These are phyloP conservation scores for Tetrahymena malaccensis DNA, from an alignment of 73 alveolate genomes.

Conservation along the genomic window DNA sequence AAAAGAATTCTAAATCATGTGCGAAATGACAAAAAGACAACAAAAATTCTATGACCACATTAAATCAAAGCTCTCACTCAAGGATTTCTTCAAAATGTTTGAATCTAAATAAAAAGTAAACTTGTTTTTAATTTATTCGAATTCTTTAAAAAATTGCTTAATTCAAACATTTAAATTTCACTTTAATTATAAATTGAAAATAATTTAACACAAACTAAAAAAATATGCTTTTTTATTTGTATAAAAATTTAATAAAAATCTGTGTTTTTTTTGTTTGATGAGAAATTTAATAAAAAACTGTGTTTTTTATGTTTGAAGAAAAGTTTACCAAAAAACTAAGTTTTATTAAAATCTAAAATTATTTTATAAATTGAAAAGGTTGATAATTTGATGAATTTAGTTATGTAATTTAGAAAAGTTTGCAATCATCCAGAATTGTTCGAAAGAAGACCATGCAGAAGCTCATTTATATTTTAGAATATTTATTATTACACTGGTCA, in stretches of 20 bases:
- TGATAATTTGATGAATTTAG: slow-evolving; percentile 93
- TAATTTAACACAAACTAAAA: too few species aligned
- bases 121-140: too few species aligned
- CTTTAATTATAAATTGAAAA: too few species aligned
- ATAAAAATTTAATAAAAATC: too few species aligned
- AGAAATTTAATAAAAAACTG: too few species aligned
- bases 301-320: too few species aligned
- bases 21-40: slow-evolving; percentile 94
- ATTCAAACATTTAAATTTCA: background rate
- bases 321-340: too few species aligned
- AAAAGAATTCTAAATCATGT: slow-evolving; percentile 74
- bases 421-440: slow-evolving; percentile 97
- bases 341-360: too few species aligned
- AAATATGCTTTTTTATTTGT: too few species aligned
- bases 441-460: slow-evolving; percentile 89
- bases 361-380: slow-evolving; percentile 2
- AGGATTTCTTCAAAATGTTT: slow-evolving; percentile 85
- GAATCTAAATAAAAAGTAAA: slow-evolving; percentile 69
- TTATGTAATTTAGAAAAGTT: slow-evolving; percentile 93
- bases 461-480: slow-evolving; percentile 74
- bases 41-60: slow-evolving; percentile 80
- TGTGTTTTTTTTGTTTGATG: too few species aligned
- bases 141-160: too few species aligned
- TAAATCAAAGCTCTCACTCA: slow-evolving; percentile 78
- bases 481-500: slow-evolving; percentile 48